Conservation (phyloP, 1,284 basidiomycete genomes). For the Cryptococcus hybrid region DNA sequence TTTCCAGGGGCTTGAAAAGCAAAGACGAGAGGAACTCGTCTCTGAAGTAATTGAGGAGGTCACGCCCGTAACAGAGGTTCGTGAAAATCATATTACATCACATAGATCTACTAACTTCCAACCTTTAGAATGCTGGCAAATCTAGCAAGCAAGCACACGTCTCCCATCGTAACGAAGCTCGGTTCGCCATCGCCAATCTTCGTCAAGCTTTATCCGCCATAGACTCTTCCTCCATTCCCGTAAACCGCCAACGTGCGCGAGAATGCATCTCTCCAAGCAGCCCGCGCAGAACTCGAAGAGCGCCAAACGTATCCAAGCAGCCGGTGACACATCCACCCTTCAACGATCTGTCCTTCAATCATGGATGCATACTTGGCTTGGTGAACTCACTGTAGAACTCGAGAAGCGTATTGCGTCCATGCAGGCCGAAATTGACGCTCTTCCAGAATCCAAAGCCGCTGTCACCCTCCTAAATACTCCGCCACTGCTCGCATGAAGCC, state of each 20-base stretch:
- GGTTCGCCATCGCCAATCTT: constrained; percentile 61
- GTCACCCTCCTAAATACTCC: constrained; percentile 12
- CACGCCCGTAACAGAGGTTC: constrained; percentile 32
- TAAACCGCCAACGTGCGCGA: constrained; percentile 79
- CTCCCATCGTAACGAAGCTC: constrained; percentile 15
- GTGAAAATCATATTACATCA: neutral
- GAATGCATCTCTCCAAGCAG: constrained; percentile 78
- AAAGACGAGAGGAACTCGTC: constrained; percentile 24
- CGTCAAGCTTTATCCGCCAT: constrained; percentile 64
- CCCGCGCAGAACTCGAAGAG: constrained; percentile 69
- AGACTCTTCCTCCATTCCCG: constrained; percentile 59
- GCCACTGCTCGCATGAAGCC: constrained; percentile 26
- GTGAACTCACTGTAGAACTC: constrained; percentile 60
- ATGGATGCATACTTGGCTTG: constrained; percentile 89
- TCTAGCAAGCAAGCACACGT: constrained; percentile 3
- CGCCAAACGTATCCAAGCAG: constrained; percentile 59
- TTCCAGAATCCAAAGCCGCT: constrained; percentile 10
- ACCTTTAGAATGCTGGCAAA: constrained; percentile 1
- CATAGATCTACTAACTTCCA: neutral
- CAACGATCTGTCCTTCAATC: constrained; percentile 61
- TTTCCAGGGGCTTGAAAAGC: constrained; percentile 25
- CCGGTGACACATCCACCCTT: constrained; percentile 52
- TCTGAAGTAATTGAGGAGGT: constrained; percentile 36
- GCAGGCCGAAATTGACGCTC: constrained; percentile 46
- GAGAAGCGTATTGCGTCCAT: constrained; percentile 60